These are phyloP conservation scores for Botrytis paeoniae DNA, from an alignment of 2,329 filamentous ascomycete species.

Conservation along the genomic window DNA sequence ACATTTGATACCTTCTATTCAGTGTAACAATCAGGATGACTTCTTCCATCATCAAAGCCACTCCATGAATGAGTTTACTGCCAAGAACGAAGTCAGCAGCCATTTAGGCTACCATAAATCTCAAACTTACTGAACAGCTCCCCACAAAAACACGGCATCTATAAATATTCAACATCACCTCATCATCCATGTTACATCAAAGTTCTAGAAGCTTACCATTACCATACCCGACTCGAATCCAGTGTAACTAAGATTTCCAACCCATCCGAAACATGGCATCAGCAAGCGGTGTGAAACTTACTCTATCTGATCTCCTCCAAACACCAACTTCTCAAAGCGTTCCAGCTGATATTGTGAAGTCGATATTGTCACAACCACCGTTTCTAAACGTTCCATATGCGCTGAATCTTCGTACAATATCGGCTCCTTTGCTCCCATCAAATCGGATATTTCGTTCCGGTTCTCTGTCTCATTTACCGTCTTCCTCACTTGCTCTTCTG, in stretches of 20 bases:
- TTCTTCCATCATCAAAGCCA: not conserved
- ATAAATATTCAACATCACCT: conserved; percentile 1
- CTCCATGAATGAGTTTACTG: not conserved
- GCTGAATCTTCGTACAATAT: not conserved
- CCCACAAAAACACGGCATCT: not conserved
- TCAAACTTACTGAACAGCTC: not conserved
- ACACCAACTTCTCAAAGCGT: not conserved
- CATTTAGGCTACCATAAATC: conserved; percentile 1
- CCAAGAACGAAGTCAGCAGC: conserved; percentile 11
- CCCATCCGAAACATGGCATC: not conserved
- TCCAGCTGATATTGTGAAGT: not conserved
- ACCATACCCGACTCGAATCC: too few species aligned
- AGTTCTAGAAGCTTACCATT: not conserved
- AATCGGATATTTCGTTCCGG: not conserved
- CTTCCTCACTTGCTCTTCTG: not conserved
- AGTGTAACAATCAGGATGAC: not conserved
- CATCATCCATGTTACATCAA: not conserved
- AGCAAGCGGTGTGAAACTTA: not conserved
- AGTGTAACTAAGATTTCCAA: not conserved
- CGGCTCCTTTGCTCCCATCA: not conserved
- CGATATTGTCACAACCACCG: not conserved
- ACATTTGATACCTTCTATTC: not conserved
- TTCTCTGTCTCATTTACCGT: not conserved
- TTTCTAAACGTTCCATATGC: not conserved
- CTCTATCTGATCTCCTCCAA: not conserved